Percentiles rank a stretch among this genome's conserved stretches.
Evolutionary conservation across 768 basidiomycete genomes (phyloP).

Genomic region (Podaxis rugospora): DNA sequence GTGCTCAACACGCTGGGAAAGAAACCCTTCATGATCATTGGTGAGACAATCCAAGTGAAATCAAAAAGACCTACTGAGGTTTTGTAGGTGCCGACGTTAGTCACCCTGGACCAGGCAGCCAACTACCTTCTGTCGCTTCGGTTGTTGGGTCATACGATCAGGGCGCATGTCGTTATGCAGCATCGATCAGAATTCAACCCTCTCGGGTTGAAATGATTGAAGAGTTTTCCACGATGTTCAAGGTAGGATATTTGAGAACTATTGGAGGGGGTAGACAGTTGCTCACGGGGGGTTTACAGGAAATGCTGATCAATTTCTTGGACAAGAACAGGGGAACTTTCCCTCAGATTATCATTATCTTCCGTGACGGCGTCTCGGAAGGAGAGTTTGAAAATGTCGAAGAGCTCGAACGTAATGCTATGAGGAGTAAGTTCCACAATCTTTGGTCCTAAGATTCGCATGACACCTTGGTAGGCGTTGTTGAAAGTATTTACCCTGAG

Average conservation of each 20-base stretch:
- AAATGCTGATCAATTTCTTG: constrained; percentile 19
- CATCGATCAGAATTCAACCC: constrained; percentile 36
- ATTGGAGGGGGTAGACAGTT: not conserved
- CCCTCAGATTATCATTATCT: constrained; percentile 35
- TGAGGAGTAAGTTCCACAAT: constrained; percentile 30
- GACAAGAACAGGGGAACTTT: constrained; percentile 8
- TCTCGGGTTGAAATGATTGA: constrained; percentile 45
- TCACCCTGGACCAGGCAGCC: constrained; percentile 55
- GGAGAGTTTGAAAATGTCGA: constrained; percentile 34
- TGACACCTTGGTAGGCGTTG: not conserved
- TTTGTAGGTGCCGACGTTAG: constrained; percentile 52
- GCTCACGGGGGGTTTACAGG: constrained; percentile 3
- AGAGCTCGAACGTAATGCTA: constrained; percentile 38
- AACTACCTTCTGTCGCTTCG: constrained; percentile 51
- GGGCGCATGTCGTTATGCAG: constrained; percentile 40
- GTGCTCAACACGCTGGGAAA: constrained; percentile 14
- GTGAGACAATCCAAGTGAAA: constrained; percentile 16
- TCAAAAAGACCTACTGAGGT: not conserved
- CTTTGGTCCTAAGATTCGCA: not conserved
- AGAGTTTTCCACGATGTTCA: constrained; percentile 35
- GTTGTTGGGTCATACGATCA: constrained; percentile 54
- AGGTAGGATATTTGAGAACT: constrained; percentile 14
- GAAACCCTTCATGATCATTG: constrained; percentile 35
- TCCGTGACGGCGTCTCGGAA: constrained; percentile 45
- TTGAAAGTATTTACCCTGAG: constrained; percentile 7